These are phyloP conservation scores for Pisolithus sp. DNA, from an alignment of 768 basidiomycete species.

Conservation along the genomic window DNA sequence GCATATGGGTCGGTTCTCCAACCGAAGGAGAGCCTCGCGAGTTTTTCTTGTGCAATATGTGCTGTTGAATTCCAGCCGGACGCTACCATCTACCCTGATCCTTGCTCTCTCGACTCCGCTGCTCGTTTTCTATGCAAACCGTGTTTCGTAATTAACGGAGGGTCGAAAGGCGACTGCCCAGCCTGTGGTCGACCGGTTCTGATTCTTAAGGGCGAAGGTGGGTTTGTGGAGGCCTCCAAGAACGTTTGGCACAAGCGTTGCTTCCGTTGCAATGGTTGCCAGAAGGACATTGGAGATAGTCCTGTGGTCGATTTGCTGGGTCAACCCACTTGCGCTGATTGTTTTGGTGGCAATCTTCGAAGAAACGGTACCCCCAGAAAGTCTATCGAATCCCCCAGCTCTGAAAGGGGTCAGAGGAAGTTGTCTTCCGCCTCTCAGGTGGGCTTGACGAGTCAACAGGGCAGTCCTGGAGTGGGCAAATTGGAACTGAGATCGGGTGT, in stretches of 20 bases:
- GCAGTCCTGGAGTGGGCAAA: neutral
- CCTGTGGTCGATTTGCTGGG: slow-evolving; percentile 85
- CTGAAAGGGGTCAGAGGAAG: slow-evolving; percentile 23
- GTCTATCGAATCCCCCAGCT: slow-evolving; percentile 33
- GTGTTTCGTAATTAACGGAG: slow-evolving; percentile 68
- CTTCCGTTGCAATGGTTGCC: slow-evolving; percentile 70
- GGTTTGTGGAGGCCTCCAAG: slow-evolving; percentile 64
- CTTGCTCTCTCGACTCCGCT: slow-evolving; percentile 20
- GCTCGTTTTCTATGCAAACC: slow-evolving; percentile 67
- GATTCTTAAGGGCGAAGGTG: slow-evolving; percentile 69
- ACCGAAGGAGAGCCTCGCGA: slow-evolving; percentile 63
- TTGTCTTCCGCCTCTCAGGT: slow-evolving; percentile 43
- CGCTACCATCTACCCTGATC: slow-evolving; percentile 82
- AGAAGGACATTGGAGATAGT: slow-evolving; percentile 61
- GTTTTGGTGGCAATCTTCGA: slow-evolving; percentile 72
- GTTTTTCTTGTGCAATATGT: slow-evolving; percentile 66
- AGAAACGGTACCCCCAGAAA: slow-evolving; percentile 36
- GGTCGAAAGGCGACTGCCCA: slow-evolving; percentile 70
- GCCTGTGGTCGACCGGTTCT: slow-evolving; percentile 66
- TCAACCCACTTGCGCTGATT: slow-evolving; percentile 70
- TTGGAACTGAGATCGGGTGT: neutral
- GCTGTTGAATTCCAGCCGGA: slow-evolving; percentile 65
- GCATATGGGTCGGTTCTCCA: slow-evolving; percentile 83
- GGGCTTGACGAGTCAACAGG: slow-evolving; percentile 11
- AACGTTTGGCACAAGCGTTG: slow-evolving; percentile 79